These are phyloP conservation scores for Ramicandelaber brevisporus DNA, from an alignment of 192 early-diverging fungal genomes.

Conservation along the genomic window DNA sequence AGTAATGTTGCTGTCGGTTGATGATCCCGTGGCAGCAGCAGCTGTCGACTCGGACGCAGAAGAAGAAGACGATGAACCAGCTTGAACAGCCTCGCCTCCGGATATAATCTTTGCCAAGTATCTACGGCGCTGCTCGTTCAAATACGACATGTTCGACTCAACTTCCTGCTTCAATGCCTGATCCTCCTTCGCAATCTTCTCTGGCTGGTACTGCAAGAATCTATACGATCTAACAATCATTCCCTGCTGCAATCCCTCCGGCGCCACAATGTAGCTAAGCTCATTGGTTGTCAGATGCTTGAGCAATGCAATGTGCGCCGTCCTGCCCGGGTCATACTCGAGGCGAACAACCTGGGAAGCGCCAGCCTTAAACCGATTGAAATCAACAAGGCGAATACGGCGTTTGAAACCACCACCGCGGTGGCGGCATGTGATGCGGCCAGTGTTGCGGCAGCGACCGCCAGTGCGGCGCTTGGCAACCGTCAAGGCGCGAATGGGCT, in stretches of 20 bases:
- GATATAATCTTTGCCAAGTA: no score
- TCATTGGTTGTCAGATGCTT: constrained; percentile 46
- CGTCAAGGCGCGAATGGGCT: constrained; percentile 49
- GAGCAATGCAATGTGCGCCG: constrained; percentile 65
- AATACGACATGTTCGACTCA: not conserved
- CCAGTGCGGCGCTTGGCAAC: constrained; percentile 58
- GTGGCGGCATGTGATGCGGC: constrained; percentile 72
- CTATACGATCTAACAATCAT: constrained; percentile 35
- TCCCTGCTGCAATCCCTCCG: constrained; percentile 45
- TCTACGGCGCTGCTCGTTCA: not conserved
- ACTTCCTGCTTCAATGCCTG: not conserved
- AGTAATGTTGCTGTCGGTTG: no score
- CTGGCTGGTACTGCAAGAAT: constrained; percentile 2
- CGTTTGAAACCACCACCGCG: constrained; percentile 84
- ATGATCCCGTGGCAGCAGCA: constrained; percentile 4
- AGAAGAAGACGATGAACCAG: not conserved
- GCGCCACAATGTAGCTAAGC: constrained; percentile 69
- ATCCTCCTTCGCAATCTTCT: constrained; percentile 4
- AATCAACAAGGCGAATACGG: constrained; percentile 69
- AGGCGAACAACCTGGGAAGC: constrained; percentile 62
- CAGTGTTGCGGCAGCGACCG: constrained; percentile 74
- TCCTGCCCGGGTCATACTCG: constrained; percentile 85
- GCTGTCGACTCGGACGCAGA: constrained; percentile 1
- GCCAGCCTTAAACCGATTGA: constrained; percentile 43
- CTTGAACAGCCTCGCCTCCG: constrained; percentile 2